These are phyloP conservation scores for Pochonia chlamydosporia DNA, from an alignment of 2,329 filamentous ascomycete genomes.

Conservation along the genomic window DNA sequence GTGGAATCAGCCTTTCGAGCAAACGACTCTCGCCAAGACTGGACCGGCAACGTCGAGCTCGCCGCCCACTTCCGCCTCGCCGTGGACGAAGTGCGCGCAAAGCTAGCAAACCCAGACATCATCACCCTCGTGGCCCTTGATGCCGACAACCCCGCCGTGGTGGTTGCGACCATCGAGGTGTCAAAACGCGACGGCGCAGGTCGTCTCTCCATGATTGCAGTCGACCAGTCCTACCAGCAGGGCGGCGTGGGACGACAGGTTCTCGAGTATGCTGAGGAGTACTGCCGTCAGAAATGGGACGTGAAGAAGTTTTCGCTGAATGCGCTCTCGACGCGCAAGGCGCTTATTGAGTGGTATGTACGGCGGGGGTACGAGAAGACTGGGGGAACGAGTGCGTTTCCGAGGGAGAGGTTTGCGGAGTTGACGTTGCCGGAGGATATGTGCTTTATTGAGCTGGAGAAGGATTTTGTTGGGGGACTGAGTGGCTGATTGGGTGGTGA, in stretches of 20 bases:
- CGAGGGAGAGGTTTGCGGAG: conserved; percentile 14
- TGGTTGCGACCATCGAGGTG: conserved; percentile 18
- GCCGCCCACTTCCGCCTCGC: not conserved
- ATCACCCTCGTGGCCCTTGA: conserved; percentile 3
- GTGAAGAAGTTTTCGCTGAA: conserved; percentile 23
- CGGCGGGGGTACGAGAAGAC: conserved; percentile 27
- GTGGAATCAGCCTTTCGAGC: conserved; percentile 3
- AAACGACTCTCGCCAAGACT: not conserved
- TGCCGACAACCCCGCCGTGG: not conserved
- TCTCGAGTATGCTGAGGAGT: conserved; percentile 24
- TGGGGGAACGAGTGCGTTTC: conserved; percentile 27
- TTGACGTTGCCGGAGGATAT: conserved; percentile 21
- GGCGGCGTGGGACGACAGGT: conserved; percentile 27
- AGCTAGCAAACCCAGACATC: conserved; percentile 7
- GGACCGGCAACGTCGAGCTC: conserved; percentile 2
- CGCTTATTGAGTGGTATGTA: conserved; percentile 30
- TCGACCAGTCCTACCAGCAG: conserved; percentile 23
- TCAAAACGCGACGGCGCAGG: conserved; percentile 19
- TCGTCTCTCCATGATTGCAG: conserved; percentile 28
- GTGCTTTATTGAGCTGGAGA: conserved; percentile 29
- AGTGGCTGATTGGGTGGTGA: no score
- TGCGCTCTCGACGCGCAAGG: conserved; percentile 25
- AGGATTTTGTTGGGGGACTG: no score
- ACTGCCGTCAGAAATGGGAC: conserved; percentile 22
- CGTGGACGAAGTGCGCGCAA: conserved; percentile 9